Evolutionary conservation across 345 rosid genomes (phyloP).

Genomic region (Bruguiera sexangula): DNA sequence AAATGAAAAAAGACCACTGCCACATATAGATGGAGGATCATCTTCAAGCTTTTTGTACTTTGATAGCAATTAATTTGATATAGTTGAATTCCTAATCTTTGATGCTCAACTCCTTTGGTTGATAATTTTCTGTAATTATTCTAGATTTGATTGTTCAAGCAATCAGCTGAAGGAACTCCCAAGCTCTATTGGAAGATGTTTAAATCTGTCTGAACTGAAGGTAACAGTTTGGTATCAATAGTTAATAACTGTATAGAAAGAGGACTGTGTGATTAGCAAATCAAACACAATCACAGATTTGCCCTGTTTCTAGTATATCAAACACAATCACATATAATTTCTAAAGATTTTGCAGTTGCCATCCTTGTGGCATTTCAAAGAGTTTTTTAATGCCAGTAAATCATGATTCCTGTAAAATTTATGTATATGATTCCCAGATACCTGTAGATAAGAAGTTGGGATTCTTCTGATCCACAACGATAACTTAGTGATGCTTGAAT

Average conservation of each 20-base stretch:
- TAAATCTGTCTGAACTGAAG: constrained; percentile 76
- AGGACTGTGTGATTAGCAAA: background rate
- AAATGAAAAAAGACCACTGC: too few species aligned
- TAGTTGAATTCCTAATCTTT: constrained; percentile 2
- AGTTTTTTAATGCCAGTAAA: too few species aligned
- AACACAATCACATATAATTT: too few species aligned
- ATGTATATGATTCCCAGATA: too few species aligned
- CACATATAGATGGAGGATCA: too few species aligned
- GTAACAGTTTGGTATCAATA: constrained; percentile 34
- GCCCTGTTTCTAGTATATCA: too few species aligned
- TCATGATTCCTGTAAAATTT: too few species aligned
- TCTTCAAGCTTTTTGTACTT: background rate
- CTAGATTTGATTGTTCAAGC: constrained; percentile 81
- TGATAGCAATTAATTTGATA: background rate
- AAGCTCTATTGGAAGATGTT: constrained; percentile 67
- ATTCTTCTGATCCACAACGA: too few species aligned
- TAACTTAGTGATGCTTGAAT: background rate
- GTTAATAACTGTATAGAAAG: background rate
- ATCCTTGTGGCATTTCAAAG: background rate
- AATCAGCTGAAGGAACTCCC: constrained; percentile 80
- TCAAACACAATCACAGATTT: too few species aligned
- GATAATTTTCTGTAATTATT: constrained; percentile 20
- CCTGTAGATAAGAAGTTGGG: too few species aligned
- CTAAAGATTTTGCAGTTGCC: background rate
- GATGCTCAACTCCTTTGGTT: constrained; percentile 12